phyloP scores from a whole-genome alignment of 129 eudicot genomes.

The Flaveria robusta region DNA sequence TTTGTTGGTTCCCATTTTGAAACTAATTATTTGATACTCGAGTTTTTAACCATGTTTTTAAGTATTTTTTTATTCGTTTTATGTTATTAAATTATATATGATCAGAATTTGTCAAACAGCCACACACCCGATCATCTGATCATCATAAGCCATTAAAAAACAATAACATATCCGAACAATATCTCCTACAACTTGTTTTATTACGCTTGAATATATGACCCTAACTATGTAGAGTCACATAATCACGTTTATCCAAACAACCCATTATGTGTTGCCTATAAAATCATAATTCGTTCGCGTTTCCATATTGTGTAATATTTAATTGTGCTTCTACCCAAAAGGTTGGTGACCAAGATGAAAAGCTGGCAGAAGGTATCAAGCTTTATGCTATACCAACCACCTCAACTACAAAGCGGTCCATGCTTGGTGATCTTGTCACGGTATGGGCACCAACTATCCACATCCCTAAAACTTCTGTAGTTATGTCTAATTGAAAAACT shows the following conservation, averaged over 20 bases:
- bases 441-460: slow-evolving; percentile 35
- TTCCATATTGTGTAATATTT: slow-evolving; percentile 7
- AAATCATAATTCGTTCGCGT: neutral
- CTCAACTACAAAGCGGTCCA: slow-evolving; percentile 69
- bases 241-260: neutral
- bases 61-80: neutral
- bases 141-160: neutral
- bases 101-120: too few relatives aligned
- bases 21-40: neutral
- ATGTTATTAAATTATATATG: neutral
- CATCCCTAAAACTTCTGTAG: neutral
- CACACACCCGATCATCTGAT: neutral
- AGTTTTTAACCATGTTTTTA: neutral
- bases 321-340: slow-evolving; percentile 17
- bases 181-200: neutral
- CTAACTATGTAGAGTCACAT: neutral
- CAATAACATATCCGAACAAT: neutral
- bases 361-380: slow-evolving; percentile 92
- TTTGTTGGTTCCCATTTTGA: neutral
- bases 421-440: slow-evolving; percentile 83
- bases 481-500: neutral
- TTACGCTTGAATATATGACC: neutral
- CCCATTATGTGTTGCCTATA: neutral
- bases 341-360: slow-evolving; percentile 95
- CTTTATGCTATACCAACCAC: slow-evolving; percentile 80